Percentiles rank a stretch among this genome's conserved stretches.
phyloP scores from a whole-genome alignment of 2,329 filamentous ascomycete genomes.

The Fusarium penzigii region DNA sequence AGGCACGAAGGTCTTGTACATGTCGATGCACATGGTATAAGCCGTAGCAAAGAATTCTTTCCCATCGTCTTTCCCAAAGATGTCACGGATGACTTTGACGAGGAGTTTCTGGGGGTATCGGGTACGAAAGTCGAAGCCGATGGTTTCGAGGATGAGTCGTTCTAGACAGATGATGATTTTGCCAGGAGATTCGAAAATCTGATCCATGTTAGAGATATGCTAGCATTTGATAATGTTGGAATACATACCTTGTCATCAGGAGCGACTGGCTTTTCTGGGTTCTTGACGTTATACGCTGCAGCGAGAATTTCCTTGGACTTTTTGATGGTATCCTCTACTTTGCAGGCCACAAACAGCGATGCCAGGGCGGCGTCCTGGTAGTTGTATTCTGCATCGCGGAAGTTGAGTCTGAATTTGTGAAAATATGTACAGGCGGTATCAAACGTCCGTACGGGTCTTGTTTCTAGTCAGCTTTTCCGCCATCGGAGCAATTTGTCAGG shows the following conservation, averaged over 20 bases:
- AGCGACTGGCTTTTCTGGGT: slow-evolving; percentile 64
- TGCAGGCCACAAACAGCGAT: slow-evolving; percentile 89
- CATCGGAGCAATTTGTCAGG: background rate
- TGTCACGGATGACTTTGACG: slow-evolving; percentile 71
- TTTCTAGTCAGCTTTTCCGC: slow-evolving; percentile 7
- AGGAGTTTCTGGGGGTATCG: slow-evolving; percentile 84
- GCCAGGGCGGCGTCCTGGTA: slow-evolving; percentile 85
- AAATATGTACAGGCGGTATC: slow-evolving; percentile 91
- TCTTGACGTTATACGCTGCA: slow-evolving; percentile 84
- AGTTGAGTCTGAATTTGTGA: slow-evolving; percentile 86
- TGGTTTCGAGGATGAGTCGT: slow-evolving; percentile 87
- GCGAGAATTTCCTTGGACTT: slow-evolving; percentile 93
- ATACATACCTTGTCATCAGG: slow-evolving; percentile 76
- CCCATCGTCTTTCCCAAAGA: slow-evolving; percentile 45
- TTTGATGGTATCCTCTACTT: slow-evolving; percentile 97
- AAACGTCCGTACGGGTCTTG: slow-evolving; percentile 84
- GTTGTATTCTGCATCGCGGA: slow-evolving; percentile 83
- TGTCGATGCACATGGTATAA: slow-evolving; percentile 81
- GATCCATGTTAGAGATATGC: slow-evolving; percentile 3
- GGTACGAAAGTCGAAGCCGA: slow-evolving; percentile 90
- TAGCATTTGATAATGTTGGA: no score
- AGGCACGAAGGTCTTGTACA: slow-evolving; percentile 91
- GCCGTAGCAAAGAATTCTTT: slow-evolving; percentile 65
- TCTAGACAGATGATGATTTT: slow-evolving; percentile 87
- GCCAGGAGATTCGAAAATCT: slow-evolving; percentile 79